Evolutionary conservation across 2,329 filamentous ascomycete species (phyloP).

Genomic region (Cadophora malorum): DNA sequence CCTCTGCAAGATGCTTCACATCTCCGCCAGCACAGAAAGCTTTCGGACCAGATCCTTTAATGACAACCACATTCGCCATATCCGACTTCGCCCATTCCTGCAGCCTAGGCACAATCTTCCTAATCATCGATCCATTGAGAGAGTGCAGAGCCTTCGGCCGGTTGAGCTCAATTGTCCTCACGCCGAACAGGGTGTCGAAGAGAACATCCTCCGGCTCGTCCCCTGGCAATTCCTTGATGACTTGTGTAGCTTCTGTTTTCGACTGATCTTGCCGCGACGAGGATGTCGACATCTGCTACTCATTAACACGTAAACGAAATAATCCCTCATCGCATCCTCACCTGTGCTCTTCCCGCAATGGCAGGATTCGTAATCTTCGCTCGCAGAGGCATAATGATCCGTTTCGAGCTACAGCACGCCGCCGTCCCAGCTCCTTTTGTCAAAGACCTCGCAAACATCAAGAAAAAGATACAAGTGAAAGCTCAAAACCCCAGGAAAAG

Average conservation of each 20-base stretch:
- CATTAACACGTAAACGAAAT: slow-evolving; percentile 33
- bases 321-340: slow-evolving; percentile 45
- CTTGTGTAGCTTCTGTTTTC: slow-evolving; percentile 32
- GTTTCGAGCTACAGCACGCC: slow-evolving; percentile 52
- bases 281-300: slow-evolving; percentile 49
- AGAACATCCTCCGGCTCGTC: slow-evolving; percentile 91
- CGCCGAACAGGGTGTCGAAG: slow-evolving; percentile 86
- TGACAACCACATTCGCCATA: slow-evolving; percentile 88
- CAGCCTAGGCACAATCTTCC: slow-evolving; percentile 89
- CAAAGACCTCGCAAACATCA: slow-evolving; percentile 65
- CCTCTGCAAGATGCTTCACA: slow-evolving; percentile 76
- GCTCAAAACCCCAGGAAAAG: slow-evolving; percentile 20
- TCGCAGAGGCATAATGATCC: slow-evolving; percentile 76
- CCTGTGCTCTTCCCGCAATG: slow-evolving; percentile 58
- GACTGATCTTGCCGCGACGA: slow-evolving; percentile 12
- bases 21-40: slow-evolving; percentile 96
- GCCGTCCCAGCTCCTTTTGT: slow-evolving; percentile 60
- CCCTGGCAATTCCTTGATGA: slow-evolving; percentile 47
- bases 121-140: slow-evolving; percentile 91
- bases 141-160: slow-evolving; percentile 91
- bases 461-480: slow-evolving; percentile 41
- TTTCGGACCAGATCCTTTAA: slow-evolving; percentile 85
- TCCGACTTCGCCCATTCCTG: slow-evolving; percentile 95
- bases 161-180: slow-evolving; percentile 93
- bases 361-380: slow-evolving; percentile 73